These are phyloP conservation scores for Blastocystis sp. DNA, from an alignment of 352 stramenopile genomes.

Conservation along the genomic window DNA sequence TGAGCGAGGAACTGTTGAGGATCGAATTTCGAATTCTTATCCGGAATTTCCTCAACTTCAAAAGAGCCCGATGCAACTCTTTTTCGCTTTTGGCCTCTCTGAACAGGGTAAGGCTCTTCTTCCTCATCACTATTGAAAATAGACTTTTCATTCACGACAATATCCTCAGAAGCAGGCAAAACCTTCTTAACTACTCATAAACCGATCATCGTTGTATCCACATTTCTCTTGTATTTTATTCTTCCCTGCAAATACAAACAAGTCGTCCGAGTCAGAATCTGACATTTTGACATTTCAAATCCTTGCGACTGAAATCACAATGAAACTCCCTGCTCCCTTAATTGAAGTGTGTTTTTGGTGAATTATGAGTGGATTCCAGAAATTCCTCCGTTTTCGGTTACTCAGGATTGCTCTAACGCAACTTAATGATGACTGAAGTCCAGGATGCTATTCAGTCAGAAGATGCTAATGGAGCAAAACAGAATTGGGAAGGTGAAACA, in stretches of 20 bases:
- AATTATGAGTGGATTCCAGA: no score
- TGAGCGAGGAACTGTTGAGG: background rate
- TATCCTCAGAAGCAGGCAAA: background rate
- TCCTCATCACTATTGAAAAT: constrained; percentile 38
- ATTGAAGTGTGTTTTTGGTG: no score
- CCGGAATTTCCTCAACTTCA: background rate
- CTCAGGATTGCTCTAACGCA: no score
- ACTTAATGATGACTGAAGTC: no score
- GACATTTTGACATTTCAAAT: background rate
- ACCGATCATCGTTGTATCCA: background rate
- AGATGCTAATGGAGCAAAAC: background rate
- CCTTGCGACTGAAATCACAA: no score
- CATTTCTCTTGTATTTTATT: constrained; percentile 16
- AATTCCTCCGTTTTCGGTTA: no score
- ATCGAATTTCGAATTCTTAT: background rate
- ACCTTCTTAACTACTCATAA: background rate
- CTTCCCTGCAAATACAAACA: background rate
- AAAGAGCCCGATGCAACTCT: background rate
- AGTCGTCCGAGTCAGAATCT: constrained; percentile 24
- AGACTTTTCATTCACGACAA: background rate
- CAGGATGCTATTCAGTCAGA: no score
- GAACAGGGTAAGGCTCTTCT: background rate
- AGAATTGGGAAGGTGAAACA: background rate
- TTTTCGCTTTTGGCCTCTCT: background rate
- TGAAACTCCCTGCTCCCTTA: background rate